Conservation (phyloP, 495 filamentous ascomycete species). For the Evernia prunastri region DNA sequence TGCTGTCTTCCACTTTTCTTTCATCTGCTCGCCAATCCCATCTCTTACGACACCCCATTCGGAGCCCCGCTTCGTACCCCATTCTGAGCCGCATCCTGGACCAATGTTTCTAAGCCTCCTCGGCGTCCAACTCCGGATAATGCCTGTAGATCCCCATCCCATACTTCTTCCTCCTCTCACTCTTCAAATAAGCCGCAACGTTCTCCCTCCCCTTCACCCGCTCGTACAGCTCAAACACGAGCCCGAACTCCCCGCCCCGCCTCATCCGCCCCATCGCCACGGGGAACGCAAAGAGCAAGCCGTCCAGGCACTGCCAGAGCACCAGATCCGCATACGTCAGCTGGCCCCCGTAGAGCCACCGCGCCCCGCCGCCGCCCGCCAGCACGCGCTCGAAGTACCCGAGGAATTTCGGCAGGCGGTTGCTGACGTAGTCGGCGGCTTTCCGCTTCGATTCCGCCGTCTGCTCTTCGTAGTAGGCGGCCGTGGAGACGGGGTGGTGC, state of each 20-base stretch:
- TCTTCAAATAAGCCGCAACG: conserved; percentile 55
- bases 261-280: conserved; percentile 45
- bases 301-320: conserved; percentile 56
- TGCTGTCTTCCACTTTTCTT: not conserved
- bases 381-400: conserved; percentile 58
- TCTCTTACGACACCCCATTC: not conserved
- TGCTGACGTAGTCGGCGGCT: conserved; percentile 46
- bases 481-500: conserved; percentile 55
- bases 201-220: conserved; percentile 46
- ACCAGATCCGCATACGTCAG: conserved; percentile 63
- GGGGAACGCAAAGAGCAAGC: conserved; percentile 56
- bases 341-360: conserved; percentile 51
- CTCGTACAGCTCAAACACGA: conserved; percentile 51
- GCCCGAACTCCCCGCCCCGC: conserved; percentile 42
- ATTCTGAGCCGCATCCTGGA: no score
- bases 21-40: not conserved
- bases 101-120: conserved; percentile 10
- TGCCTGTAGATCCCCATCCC: conserved; percentile 52
- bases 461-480: conserved; percentile 61
- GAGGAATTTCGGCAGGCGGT: conserved; percentile 59
- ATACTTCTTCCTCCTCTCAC: conserved; percentile 50
- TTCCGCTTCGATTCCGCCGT: conserved; percentile 49
- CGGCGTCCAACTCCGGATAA: conserved; percentile 53
- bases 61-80: no score
- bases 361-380: conserved; percentile 38